Evolutionary conservation across 2,329 filamentous ascomycete species (phyloP).

Genomic region (Aspergillus sclerotialis): DNA sequence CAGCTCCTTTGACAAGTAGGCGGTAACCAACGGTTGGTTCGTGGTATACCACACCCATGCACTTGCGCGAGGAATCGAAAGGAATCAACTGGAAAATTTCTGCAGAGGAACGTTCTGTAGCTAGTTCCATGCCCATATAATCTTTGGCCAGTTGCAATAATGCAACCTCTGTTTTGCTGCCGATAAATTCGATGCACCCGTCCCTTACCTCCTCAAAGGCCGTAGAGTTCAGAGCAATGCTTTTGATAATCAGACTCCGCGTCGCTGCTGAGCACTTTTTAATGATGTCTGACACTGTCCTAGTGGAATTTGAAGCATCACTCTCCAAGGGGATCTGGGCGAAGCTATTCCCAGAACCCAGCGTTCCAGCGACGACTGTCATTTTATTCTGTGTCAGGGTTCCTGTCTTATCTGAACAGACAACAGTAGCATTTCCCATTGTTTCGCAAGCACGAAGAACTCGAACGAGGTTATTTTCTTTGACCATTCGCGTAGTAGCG

Average conservation of each 20-base stretch:
- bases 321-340: slow-evolving; percentile 29
- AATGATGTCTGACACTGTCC: slow-evolving; percentile 20
- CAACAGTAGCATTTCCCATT: slow-evolving; percentile 72
- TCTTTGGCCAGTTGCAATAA: slow-evolving; percentile 63
- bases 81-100: slow-evolving; percentile 62
- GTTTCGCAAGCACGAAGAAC: slow-evolving; percentile 73
- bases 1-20: slow-evolving; percentile 43
- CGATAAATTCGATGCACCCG: slow-evolving; percentile 60
- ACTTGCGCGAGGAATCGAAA: slow-evolving; percentile 70
- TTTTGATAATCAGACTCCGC: slow-evolving; percentile 33
- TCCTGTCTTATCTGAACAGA: slow-evolving; percentile 75
- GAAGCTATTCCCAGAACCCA: slow-evolving; percentile 55
- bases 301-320: slow-evolving; percentile 9
- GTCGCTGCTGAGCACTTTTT: slow-evolving; percentile 24
- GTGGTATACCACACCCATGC: slow-evolving; percentile 45
- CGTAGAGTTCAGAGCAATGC: slow-evolving; percentile 52
- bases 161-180: slow-evolving; percentile 72
- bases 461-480: slow-evolving; percentile 69
- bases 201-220: slow-evolving; percentile 70
- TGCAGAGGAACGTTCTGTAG: slow-evolving; percentile 56
- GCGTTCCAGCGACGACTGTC: slow-evolving; percentile 66
- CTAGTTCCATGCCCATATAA: slow-evolving; percentile 60
- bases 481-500: slow-evolving; percentile 69
- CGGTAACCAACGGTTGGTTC: slow-evolving; percentile 34
- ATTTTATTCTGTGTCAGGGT: slow-evolving; percentile 69